Percentiles rank a stretch among this genome's conserved stretches.
These are phyloP conservation scores for Nelumbo lutea DNA, from an alignment of 164 flowering plant genomes.

Conservation along the genomic window DNA sequence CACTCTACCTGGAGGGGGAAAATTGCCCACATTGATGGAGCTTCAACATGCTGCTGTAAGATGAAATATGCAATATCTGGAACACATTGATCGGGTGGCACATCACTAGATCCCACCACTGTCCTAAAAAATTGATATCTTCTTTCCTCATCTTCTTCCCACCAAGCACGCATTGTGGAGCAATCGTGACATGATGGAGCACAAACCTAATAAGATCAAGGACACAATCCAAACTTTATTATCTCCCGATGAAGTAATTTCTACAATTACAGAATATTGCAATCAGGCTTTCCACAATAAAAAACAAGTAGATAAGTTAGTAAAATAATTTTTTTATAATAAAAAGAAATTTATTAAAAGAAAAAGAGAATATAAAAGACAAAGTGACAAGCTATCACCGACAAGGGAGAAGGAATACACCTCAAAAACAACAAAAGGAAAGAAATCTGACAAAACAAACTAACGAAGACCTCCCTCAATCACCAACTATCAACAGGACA, in stretches of 20 bases:
- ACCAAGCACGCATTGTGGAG: slow-evolving; percentile 98
- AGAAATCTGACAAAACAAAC: no score
- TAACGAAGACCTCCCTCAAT: no score
- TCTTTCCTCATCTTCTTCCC: slow-evolving; percentile 99
- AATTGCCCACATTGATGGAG: slow-evolving; percentile 99
- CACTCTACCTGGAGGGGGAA: slow-evolving; percentile 88
- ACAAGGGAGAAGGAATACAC: no score
- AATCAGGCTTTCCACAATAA: no score
- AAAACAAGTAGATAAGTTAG: no score
- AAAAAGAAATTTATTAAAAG: no score
- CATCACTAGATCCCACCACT: slow-evolving; percentile 55
- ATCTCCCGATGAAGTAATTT: neutral
- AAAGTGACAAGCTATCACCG: no score
- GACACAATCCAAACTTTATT: neutral
- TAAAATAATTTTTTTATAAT: no score
- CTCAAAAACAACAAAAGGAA: no score
- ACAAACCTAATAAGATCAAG: slow-evolving; percentile 53
- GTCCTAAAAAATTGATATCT: slow-evolving; percentile 56
- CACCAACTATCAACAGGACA: no score
- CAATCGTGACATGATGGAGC: slow-evolving; percentile 99
- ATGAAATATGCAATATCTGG: slow-evolving; percentile 73
- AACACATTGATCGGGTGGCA: slow-evolving; percentile 68
- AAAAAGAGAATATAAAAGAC: no score
- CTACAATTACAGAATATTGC: neutral
- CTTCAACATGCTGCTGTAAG: slow-evolving; percentile 74